Percentiles rank a stretch among this genome's conserved stretches.
These are phyloP conservation scores for Rhodotorula sp. DNA, from an alignment of 1,284 basidiomycete genomes.

Conservation along the genomic window DNA sequence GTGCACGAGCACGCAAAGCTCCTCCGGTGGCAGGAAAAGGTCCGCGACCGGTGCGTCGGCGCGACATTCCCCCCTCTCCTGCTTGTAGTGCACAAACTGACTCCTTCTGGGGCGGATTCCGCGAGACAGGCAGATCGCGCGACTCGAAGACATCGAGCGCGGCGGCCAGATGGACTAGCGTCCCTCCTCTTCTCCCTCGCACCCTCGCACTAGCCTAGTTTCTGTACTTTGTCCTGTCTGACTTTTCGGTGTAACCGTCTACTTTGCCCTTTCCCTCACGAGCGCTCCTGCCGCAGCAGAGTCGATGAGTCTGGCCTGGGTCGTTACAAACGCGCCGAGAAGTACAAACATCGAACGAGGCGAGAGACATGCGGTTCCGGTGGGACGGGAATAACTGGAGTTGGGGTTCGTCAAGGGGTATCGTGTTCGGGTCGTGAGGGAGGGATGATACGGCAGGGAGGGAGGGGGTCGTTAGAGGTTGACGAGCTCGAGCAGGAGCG, in stretches of 20 bases:
- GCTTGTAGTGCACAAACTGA: neutral
- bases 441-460: neutral
- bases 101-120: neutral
- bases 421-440: no score
- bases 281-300: no score
- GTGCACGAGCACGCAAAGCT: slow-evolving; percentile 88
- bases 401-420: no score
- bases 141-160: slow-evolving; percentile 52
- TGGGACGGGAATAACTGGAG: no score
- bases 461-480: neutral
- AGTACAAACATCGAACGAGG: no score
- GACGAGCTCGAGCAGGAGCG: neutral
- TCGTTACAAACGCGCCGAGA: no score
- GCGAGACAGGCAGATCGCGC: slow-evolving; percentile 50
- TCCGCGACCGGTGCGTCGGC: slow-evolving; percentile 59
- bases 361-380: no score
- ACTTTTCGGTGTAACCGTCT: neutral
- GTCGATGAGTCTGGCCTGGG: no score
- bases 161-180: slow-evolving; percentile 15
- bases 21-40: slow-evolving; percentile 88
- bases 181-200: no score
- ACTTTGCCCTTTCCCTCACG: neutral
- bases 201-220: neutral
- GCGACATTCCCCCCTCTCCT: neutral
- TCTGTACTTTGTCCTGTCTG: neutral